These are phyloP conservation scores for Phlegmacium glaucopus DNA, from an alignment of 768 basidiomycete genomes.

Conservation along the genomic window DNA sequence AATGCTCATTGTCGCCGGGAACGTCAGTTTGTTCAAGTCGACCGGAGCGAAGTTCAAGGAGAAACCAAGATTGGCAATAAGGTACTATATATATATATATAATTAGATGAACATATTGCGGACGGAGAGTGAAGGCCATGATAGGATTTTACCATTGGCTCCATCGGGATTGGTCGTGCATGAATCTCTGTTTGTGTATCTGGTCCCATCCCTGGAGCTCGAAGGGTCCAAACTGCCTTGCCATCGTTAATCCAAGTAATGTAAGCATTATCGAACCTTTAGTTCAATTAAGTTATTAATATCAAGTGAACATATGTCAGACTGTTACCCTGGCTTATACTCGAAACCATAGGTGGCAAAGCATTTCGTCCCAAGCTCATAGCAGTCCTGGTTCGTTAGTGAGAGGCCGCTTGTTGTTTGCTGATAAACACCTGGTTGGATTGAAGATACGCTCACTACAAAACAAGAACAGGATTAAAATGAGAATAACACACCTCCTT, in stretches of 20 bases:
- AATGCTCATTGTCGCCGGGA: constrained; percentile 67
- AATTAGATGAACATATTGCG: background rate
- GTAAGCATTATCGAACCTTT: constrained; percentile 39
- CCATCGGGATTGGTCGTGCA: constrained; percentile 62
- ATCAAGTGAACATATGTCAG: background rate
- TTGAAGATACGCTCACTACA: constrained; percentile 22
- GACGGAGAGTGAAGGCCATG: background rate
- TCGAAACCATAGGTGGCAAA: constrained; percentile 42
- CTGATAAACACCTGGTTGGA: constrained; percentile 46
- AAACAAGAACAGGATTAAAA: background rate
- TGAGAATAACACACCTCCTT: constrained; percentile 52
- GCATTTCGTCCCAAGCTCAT: constrained; percentile 38
- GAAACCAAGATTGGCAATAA: constrained; percentile 74
- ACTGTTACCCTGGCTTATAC: constrained; percentile 43
- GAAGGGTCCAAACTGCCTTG: constrained; percentile 61
- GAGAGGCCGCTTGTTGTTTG: constrained; percentile 72
- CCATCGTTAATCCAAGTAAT: constrained; percentile 73
- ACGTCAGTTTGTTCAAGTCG: constrained; percentile 58
- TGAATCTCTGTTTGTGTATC: constrained; percentile 50
- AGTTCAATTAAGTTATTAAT: background rate
- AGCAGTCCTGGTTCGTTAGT: constrained; percentile 60
- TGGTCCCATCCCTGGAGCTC: constrained; percentile 53
- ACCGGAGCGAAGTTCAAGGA: constrained; percentile 66
- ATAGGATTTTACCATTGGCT: constrained; percentile 63
- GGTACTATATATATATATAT: constrained; percentile 10